Evolutionary conservation across 2,329 filamentous ascomycete species (phyloP), one percentile per base, ranked within the genome.

Genomic region (Sporothrix euskadiensis): DNA sequence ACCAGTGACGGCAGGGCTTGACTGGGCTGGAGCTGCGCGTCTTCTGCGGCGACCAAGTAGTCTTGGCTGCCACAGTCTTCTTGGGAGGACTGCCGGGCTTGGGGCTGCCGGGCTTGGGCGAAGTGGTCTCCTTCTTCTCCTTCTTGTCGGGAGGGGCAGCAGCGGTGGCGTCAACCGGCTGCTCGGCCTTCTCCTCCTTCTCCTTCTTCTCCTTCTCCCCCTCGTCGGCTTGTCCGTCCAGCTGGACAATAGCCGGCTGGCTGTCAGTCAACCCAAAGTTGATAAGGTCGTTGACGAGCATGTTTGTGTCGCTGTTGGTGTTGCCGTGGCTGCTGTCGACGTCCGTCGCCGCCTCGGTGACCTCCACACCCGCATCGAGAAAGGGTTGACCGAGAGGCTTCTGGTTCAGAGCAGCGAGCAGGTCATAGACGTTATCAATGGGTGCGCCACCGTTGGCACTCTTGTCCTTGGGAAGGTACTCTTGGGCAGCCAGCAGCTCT

Each of bases 1-100:
- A 86, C 85, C 85, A 88, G 78, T 84, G 80, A 14, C 83, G 82
- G 78, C 86, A 87, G 77, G 71, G 66, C 19, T 26, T 30, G 44
- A 22, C 47, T 1, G 79, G 78, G 35, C 73, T 54, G 26, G 74
- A 73, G 41, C 65, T 22, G 19, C 26, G 56, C 49, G 7, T 14
- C 52, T 52, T 66, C 9, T 22, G 49, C 35, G 61, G 9, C 3
- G 54, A 14, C 41, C 71, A 30, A 3, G 39, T 30, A 2, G 5
- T 12, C n/a, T 52, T 69, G 63, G 26, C n/a, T 4, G 6, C 19
- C n/a, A 26, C 61, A 26, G 26, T 14, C 12, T 22, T 54, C 26
- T 49, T 22, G 8, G 10, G 10, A 10, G 41, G 63, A 5, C 26
- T 66, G 6, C 32, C 59, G 4, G 57, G 32, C 41, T 26, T 14